Conservation (phyloP, 1,284 basidiomycete genomes). For the Ustilago shanxiensis region DNA sequence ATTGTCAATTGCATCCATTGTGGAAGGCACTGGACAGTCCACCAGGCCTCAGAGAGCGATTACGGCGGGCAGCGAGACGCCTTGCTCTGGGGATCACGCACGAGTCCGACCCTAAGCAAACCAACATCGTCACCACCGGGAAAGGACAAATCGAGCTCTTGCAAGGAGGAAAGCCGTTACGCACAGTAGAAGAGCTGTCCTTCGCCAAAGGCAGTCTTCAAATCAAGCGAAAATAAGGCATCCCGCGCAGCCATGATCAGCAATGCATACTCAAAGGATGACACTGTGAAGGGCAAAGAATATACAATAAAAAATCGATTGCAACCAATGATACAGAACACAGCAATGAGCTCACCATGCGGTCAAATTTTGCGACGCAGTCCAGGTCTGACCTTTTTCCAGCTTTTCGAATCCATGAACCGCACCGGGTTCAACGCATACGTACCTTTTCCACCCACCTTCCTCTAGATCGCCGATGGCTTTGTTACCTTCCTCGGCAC, state of each 20-base stretch:
- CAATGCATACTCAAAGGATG: neutral
- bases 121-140: conserved; percentile 19
- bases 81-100: conserved; percentile 44
- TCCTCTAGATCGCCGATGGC: conserved; percentile 70
- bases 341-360: conserved; percentile 26
- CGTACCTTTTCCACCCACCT: conserved; percentile 67
- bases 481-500: conserved; percentile 65
- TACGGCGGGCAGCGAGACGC: conserved; percentile 46
- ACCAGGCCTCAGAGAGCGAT: conserved; percentile 40
- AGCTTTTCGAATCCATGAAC: conserved; percentile 64
- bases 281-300: too few relatives aligned
- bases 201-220: conserved; percentile 46
- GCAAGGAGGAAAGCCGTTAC: conserved; percentile 21
- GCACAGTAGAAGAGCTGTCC: conserved; percentile 39
- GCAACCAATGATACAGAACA: neutral
- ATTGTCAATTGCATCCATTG: conserved; percentile 7
- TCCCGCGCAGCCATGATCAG: too few relatives aligned
- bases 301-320: too few relatives aligned
- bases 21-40: conserved; percentile 40
- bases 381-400: conserved; percentile 57
- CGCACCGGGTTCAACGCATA: conserved; percentile 71
- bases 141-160: conserved; percentile 15
- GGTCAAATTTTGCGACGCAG: conserved; percentile 42
- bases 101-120: conserved; percentile 31
- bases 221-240: conserved; percentile 12